Evolutionary conservation across 2,329 filamentous ascomycete species (phyloP), one percentile per base, ranked within the genome.

Genomic region (Ceratocystis huliohia): DNA sequence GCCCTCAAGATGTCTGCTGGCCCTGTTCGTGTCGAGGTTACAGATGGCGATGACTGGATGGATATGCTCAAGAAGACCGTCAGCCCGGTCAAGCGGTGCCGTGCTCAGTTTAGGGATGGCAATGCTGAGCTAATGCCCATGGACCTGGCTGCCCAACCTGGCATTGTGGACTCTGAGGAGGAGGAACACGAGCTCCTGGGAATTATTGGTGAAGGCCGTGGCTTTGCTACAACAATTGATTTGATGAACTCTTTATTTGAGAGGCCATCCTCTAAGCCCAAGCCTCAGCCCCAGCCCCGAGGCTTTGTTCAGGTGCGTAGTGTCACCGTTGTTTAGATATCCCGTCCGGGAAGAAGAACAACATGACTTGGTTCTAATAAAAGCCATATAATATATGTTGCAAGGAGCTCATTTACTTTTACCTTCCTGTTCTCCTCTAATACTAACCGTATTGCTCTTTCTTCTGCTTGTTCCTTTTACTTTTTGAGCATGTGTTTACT

Each of bases 171-270:
- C 20, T 45, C 66, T 8, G 65, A 67, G 45, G 62, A 64, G 37
- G 57, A 57, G 6, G 64, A 66, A 22, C 61, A 56, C 10, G 64
- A 66, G 56, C 61, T 62, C 15, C 46, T 68, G 20, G 67, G 67
- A 33, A 64, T 66, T 15, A 57, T 73, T 70, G 75, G 77, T 48
- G 81, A 84, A 71, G 80, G 82, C 65, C 84, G 84, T 70, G 87
- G 88, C 0, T 93, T 96, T 75, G 83, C 86, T 22, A 96, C 88
- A 22, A 92, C 89, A 73, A 96, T 97, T 77, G 94, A 96, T 78
- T 79, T 96, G 74, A 96, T 96, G 91, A 93, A 96, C 74, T 96
- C 91, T 61, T 79, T 96, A 66, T 96, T 95, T 76, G 88, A 89
- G 74, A 84, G 88, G 76, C 81, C 85, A 69, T 85, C 83, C 78